Evolutionary conservation across 2,329 filamentous ascomycete species (phyloP), one percentile per base, ranked within the genome.

Genomic region (Tolypocladium ovalisporum): DNA sequence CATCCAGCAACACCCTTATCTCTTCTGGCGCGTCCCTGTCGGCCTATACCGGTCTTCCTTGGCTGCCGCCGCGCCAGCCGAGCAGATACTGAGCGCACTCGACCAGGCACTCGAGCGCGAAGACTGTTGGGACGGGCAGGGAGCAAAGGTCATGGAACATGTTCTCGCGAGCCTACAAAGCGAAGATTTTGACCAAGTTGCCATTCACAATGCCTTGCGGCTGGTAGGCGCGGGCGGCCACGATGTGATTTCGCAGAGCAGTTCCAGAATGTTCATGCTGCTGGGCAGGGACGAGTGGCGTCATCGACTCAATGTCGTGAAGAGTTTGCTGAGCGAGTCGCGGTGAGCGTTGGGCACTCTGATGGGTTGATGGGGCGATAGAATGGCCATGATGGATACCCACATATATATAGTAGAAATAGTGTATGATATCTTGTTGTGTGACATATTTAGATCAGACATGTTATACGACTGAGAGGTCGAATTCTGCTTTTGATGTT

Each of bases 21-120:
- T 75, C 49, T 68, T 75, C 59, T 75, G 71, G 70, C 67, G 70
- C 4, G 66, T 72, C 24, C 70, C 71, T 1, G 53, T 57, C n/a
- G 36, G 47, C 8, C 53, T 66, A 27, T 73, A 74, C 63, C 60
- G 58, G 9, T 55, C 58, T 4, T 65, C 67, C 15, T 60, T 72
- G 7, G 60, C 60, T 9, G 58, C 62, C 17, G 60, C 60, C 35
- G 35, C 22, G 5, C 62, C 60, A 8, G 60, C 66, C 34, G 47
- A 57, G 9, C 64, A 59, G 36, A 55, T 67, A 17, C 53, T 66
- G 9, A 51, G 63, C 19, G 64, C 68, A 5, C 61, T 74, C 19
- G 58, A 66, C 29, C 57, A 60, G 17, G 62, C 60, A 17, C 56
- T 72, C 24, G 58, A 63, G 15, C 52, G 58, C 3, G 34, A 55